These are phyloP conservation scores for Aspergillus pseudoviridinutans DNA, from an alignment of 2,329 filamentous ascomycete species.

Conservation along the genomic window DNA sequence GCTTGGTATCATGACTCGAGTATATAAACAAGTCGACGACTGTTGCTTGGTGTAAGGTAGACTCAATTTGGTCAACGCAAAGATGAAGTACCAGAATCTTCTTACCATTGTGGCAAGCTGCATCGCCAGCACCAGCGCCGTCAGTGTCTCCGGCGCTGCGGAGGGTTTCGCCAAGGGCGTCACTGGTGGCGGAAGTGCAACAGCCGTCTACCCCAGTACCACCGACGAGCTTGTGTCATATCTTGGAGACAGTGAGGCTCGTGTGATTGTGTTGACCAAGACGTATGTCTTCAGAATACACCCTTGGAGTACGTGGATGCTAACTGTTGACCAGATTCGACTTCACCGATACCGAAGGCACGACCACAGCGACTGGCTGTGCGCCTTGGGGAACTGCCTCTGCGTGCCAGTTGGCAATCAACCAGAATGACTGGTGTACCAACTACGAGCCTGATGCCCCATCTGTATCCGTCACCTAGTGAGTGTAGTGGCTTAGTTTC, in stretches of 20 bases:
- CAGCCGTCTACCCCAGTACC: constrained; percentile 51
- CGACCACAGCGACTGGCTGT: constrained; percentile 53
- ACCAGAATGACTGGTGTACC: constrained; percentile 56
- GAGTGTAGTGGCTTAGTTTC: constrained; percentile 5
- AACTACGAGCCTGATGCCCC: constrained; percentile 56
- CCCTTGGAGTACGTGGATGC: not conserved
- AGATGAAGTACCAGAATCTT: not conserved
- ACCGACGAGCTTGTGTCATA: constrained; percentile 57
- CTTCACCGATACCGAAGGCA: constrained; percentile 16
- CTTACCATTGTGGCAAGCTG: not conserved
- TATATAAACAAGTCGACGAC: too few species aligned
- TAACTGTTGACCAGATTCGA: constrained; percentile 13
- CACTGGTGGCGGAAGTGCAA: constrained; percentile 57
- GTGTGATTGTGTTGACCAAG: constrained; percentile 50
- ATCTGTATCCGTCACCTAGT: constrained; percentile 40
- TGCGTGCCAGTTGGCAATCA: constrained; percentile 57
- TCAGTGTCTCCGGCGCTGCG: constrained; percentile 30
- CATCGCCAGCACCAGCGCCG: constrained; percentile 8
- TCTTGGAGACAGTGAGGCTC: constrained; percentile 51
- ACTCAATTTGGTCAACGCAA: not conserved
- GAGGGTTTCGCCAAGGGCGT: constrained; percentile 52
- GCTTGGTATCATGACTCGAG: too few species aligned
- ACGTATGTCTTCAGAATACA: constrained; percentile 2
- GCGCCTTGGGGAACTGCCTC: constrained; percentile 54
- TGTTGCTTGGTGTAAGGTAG: too few species aligned